Evolutionary conservation across 169 alveolate species (phyloP).

Genomic region (Plasmodium vinckei): DNA sequence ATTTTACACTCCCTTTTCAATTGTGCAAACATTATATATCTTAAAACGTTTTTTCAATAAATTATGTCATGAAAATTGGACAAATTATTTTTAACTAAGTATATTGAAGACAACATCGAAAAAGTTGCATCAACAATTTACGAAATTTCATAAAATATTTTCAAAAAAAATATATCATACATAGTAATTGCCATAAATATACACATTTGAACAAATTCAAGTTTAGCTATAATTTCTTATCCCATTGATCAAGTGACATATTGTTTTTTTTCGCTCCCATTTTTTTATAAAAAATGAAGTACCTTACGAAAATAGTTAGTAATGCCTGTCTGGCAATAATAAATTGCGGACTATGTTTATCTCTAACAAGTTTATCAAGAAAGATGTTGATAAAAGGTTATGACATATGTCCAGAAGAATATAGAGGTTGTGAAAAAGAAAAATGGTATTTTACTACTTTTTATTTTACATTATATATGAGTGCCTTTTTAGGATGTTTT

Average conservation of each 20-base stretch:
- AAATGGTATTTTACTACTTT: conserved; percentile 37
- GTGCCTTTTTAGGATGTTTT: conserved; percentile 67
- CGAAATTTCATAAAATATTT: too few species aligned
- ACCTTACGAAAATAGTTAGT: conserved; percentile 34
- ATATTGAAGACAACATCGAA: too few species aligned
- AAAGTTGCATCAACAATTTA: too few species aligned
- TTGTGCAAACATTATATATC: too few species aligned
- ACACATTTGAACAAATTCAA: too few species aligned
- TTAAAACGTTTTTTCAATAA: too few species aligned
- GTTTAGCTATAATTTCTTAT: not conserved
- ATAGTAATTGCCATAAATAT: too few species aligned
- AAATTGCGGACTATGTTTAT: conserved; percentile 45
- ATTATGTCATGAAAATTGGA: too few species aligned
- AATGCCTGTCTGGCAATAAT: conserved; percentile 56
- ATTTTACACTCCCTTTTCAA: too few species aligned
- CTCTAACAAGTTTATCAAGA: conserved; percentile 51
- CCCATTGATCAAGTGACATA: not conserved
- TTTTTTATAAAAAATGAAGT: conserved; percentile 16
- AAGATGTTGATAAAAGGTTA: conserved; percentile 16
- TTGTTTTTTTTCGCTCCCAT: not conserved
- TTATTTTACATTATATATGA: conserved; percentile 41
- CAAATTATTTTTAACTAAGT: too few species aligned
- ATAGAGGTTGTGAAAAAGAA: conserved; percentile 40
- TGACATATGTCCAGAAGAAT: conserved; percentile 39
- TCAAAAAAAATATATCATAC: too few species aligned